Base-by-base conservation (phyloP, 2,329 filamentous ascomycete species). In the Aspergillus clavatus region DNA sequence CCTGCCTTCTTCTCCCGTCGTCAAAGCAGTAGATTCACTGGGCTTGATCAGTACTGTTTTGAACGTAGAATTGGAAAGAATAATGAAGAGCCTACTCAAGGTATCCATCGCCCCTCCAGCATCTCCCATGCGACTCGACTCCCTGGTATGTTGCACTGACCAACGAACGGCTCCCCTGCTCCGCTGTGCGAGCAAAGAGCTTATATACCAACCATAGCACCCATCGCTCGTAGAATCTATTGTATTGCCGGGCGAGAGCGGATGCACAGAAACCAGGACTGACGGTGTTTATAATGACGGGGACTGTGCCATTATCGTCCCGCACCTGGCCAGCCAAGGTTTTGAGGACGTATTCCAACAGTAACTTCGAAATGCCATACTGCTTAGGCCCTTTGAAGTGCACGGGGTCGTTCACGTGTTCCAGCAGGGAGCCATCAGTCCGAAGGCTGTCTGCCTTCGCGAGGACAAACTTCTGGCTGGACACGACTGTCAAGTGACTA, bases 221-320 rank as follows among this genome's bases (percentile, higher is more conserved):
- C 50, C 58, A 62, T 26, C 61, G 60, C 47, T 66, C 61, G 44
- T 65, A 62, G 50, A 65, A 63, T 24, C 54, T 52, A 29, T 61
- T 58, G 40, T 65, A 72, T 33, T 72, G 61, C 7, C 72, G 66
- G 2, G 65, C 65, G 5, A 75, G 60, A 8, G 67, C 63, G 3
- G 72, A 71, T 14, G 52, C 60, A 50, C 71, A 74, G 23, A 73
- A 55, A 1, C 72, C 72, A 1, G 73, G 73, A 46, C 70, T 73
- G 4, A 66, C 59, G 0, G 71, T 70, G 37, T 72, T 74, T 46
- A 74, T 61, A 27, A 74, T 66, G 7, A 76, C 62, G 7, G 63
- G 59, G 4, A 66, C 48, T 2, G 61, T 61, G 4, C 68, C 67
- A 27, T 67, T 58, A 1, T 64, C 56, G 10, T 57, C 53, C 24